Base-by-base conservation (phyloP, 2,329 filamentous ascomycete species). In the Paecilomyces niveus region DNA sequence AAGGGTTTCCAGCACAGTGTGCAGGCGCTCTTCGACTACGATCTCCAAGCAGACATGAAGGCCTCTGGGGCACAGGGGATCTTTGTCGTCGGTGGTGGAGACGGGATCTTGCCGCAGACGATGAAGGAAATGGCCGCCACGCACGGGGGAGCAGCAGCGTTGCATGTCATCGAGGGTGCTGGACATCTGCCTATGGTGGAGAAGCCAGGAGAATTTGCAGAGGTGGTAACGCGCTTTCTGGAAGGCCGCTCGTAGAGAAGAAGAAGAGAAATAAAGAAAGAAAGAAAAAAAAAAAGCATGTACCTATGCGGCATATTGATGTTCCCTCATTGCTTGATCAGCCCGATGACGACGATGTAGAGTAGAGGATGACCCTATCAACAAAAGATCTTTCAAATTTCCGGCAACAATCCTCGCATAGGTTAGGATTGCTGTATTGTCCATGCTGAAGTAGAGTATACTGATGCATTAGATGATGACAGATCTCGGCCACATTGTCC, bases 161-260 rank as follows among this genome's bases (percentile, higher is more conserved):
- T 92, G 63, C 84, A 81, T 69, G 73, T 89, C 58, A 83, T 95
- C 9, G 83, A 89, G 0, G 77, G 81, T 8, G 85, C 90, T 0
- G 91, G 91, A 0, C 91, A 96, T 76, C 74, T 96, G 67, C 91
- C 91, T 0, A 95, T 95, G 89, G 86, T 86, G 54, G 91, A 95
- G 74, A 83, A 85, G 63, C 86, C 89, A 0, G 74, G 79, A 58
- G 85, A 81, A 3, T 92, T 92, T 70, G 87, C 87, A 69, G 76
- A 81, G 29, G 83, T 84, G 53, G 78, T 93, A 2, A 75, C 78
- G 50, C 76, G 72, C 8, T 89, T 89, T 62, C 64, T 90, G 59
- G 39, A 45, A 18, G 39, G 39, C n/a, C n/a, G 18, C 10, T 45
- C 3, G 13, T 39, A n/a, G 35, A 4, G 15, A 39, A 18, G 8